These are phyloP conservation scores for Colletotrichum sojae DNA, from an alignment of 2,329 filamentous ascomycete species.

Conservation along the genomic window DNA sequence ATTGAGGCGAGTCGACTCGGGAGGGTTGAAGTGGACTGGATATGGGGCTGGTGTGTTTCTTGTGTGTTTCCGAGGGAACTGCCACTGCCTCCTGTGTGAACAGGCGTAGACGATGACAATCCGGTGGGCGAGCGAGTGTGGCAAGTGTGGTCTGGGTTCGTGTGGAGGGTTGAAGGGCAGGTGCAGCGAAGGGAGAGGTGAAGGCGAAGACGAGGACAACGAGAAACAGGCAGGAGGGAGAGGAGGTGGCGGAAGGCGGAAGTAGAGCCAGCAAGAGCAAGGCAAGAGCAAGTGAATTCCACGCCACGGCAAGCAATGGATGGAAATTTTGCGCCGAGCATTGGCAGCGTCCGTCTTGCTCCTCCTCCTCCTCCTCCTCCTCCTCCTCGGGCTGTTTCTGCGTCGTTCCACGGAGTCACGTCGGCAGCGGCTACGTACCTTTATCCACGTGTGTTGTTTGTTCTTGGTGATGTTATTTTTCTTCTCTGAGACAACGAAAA, in stretches of 20 bases:
- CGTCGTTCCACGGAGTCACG: slow-evolving; percentile 23
- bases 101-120: slow-evolving; percentile 21
- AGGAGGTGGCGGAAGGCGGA: slow-evolving; percentile 46
- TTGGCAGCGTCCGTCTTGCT: slow-evolving; percentile 27
- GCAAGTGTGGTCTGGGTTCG: neutral
- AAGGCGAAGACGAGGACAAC: slow-evolving; percentile 41
- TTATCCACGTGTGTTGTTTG: slow-evolving; percentile 25
- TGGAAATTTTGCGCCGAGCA: slow-evolving; percentile 32
- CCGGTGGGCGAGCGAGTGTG: neutral
- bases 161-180: slow-evolving; percentile 22
- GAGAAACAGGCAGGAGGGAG: slow-evolving; percentile 45
- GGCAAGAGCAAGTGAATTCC: slow-evolving; percentile 44
- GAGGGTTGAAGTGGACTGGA: slow-evolving; percentile 5
- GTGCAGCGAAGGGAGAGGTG: slow-evolving; percentile 47
- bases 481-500: slow-evolving; percentile 41
- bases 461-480: slow-evolving; percentile 16
- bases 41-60: slow-evolving; percentile 32
- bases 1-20: slow-evolving; percentile 1
- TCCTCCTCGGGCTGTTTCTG: slow-evolving; percentile 5
- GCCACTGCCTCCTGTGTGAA: slow-evolving; percentile 15
- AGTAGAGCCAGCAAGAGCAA: slow-evolving; percentile 41
- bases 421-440: slow-evolving; percentile 35
- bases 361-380: slow-evolving; percentile 2
- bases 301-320: slow-evolving; percentile 16
- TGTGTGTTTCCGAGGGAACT: slow-evolving; percentile 31